Percentiles rank a stretch among this genome's conserved stretches.
Evolutionary conservation across 2,329 filamentous ascomycete species (phyloP).

Genomic region (Botryosphaeria dothidea): DNA sequence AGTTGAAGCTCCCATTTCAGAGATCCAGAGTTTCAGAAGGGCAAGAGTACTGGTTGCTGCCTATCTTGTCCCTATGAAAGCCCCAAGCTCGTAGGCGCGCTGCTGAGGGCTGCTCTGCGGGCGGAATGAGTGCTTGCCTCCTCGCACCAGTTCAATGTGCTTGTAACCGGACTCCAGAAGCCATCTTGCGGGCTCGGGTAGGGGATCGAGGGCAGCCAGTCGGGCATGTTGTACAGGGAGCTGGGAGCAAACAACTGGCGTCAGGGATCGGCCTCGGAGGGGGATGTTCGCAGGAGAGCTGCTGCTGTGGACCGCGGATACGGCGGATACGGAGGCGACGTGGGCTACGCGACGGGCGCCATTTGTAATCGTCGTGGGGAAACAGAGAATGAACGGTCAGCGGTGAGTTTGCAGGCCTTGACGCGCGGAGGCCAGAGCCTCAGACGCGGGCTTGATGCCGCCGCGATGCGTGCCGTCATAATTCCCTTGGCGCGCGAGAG

Average conservation of each 20-base stretch:
- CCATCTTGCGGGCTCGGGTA: conserved; percentile 57
- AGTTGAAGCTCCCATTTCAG: not conserved
- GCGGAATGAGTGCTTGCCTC: conserved; percentile 53
- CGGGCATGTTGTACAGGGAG: conserved; percentile 29
- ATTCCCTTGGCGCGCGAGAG: not conserved
- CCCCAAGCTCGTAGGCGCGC: not conserved
- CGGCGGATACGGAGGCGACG: conserved; percentile 7
- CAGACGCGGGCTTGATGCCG: not conserved
- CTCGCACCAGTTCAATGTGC: conserved; percentile 78
- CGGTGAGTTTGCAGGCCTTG: not conserved
- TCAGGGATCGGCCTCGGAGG: not conserved
- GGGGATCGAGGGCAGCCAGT: conserved; percentile 45
- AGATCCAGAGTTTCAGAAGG: not conserved
- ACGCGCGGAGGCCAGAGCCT: not conserved
- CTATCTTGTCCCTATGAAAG: not conserved
- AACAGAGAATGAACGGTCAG: not conserved
- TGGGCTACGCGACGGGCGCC: not conserved
- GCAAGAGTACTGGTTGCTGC: not conserved
- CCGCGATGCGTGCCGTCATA: conserved; percentile 13
- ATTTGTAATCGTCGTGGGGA: conserved; percentile 15
- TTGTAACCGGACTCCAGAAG: conserved; percentile 70
- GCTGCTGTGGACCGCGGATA: conserved; percentile 11
- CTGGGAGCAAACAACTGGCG: not conserved
- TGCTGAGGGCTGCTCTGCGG: not conserved
- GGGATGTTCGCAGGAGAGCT: conserved; percentile 1